Evolutionary conservation across 176 grass and related monocot genomes (phyloP).

Genomic region (Bothriochloa decipiens): DNA sequence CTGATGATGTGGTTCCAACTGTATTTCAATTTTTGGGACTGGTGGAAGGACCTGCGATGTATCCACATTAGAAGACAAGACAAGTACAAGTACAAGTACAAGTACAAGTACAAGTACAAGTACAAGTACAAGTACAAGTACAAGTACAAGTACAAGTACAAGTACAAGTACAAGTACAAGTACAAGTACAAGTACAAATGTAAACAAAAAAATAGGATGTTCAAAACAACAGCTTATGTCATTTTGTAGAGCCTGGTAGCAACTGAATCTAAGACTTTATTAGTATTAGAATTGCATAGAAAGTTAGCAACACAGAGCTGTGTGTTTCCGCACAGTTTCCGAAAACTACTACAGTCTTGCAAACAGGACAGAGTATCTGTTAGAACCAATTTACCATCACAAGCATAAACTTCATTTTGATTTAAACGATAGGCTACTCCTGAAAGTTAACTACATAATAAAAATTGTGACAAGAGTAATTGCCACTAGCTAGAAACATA

Average conservation of each 20-base stretch:
- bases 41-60: conserved; percentile 64
- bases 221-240: neutral
- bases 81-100: neutral
- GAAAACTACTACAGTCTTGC: neutral
- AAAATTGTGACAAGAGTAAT: neutral
- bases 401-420: neutral
- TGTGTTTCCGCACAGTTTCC: neutral
- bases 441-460: neutral
- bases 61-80: conserved; percentile 29
- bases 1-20: conserved; percentile 76
- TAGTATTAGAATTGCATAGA: neutral
- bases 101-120: no score
- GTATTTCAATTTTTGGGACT: conserved; percentile 76
- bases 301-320: neutral
- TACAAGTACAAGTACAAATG: no score
- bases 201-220: neutral
- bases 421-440: neutral
- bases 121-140: no score
- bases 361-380: neutral
- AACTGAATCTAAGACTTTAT: neutral
- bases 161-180: no score
- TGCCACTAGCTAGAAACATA: neutral
- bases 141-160: no score
- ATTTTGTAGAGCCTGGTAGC: conserved; percentile 1
- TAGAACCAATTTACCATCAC: conserved; percentile 11